Evolutionary conservation across 2,329 filamentous ascomycete genomes (phyloP), one percentile per base, ranked within the genome.

Genomic region (Phaeophleospora eucalypticola): DNA sequence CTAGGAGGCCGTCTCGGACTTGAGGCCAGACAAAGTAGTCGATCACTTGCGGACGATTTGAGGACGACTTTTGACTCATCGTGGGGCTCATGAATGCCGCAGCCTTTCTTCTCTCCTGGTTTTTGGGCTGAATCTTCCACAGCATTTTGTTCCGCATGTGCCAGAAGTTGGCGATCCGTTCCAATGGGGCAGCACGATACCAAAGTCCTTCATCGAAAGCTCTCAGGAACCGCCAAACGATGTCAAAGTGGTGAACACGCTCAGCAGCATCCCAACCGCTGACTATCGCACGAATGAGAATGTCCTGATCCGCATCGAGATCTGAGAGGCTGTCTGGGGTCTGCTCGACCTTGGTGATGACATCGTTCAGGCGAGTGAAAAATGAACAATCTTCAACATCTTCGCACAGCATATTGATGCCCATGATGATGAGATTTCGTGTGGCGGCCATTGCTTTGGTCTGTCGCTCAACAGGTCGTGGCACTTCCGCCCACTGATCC

Each of bases 21-120:
- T 48, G 39, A 15, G 54, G 54, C 54, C 54, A 57, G 32, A 43
- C 52, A 36, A 54, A 57, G 41, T 57, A 57, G 33, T 57, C 54
- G 10, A 53, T 44, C 12, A 57, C 39, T 2, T 52, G 41, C 1
- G 53, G 48, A 9, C 50, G 43, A 12, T 34, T 21, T 4, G 27
- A 36, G 9, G 37, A 36, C 4, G 46, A 36, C 20, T 43, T 45
- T 36, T 57, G 54, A 15, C 39, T 36, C 14, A 47, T 29, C 2
- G 54, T 53, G 3, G 52, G 49, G 19, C 42, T 35, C 47, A 54
- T 54, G 33, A 55, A 51, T 2, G 42, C 18, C 1, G 46, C 39
- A 20, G 45, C 42, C 7, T 24, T 14, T 4, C 54, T 40, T 12
- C 43, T 47, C 17, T 45, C 42, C 27, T 57, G 54, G n/a, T 57